A percentile compares a stretch with the other conserved stretches of the same genome.
These are phyloP conservation scores for Ophiostoma triangulosporum DNA, from an alignment of 2,329 filamentous ascomycete genomes.

Conservation along the genomic window DNA sequence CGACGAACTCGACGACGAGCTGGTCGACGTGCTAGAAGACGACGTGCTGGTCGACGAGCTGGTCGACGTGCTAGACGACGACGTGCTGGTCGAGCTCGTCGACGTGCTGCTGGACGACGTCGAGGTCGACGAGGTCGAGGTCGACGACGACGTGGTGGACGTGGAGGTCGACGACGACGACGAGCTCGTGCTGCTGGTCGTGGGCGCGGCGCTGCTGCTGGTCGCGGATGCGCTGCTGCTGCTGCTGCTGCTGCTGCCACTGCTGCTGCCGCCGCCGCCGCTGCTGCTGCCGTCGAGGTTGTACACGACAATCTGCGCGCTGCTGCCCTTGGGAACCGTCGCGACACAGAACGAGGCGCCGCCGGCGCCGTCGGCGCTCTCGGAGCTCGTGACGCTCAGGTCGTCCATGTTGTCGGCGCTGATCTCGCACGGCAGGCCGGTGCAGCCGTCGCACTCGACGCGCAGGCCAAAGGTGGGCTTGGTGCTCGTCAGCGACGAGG, in stretches of 20 bases:
- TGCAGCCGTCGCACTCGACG: slow-evolving; percentile 58
- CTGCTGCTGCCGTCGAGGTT: slow-evolving; percentile 26
- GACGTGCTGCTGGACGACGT: background rate
- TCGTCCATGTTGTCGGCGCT: slow-evolving; percentile 43
- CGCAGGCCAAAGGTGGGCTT: slow-evolving; percentile 54
- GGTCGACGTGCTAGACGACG: slow-evolving; percentile 15
- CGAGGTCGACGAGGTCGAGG: background rate
- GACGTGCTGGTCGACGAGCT: slow-evolving; percentile 20
- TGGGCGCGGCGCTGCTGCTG: background rate
- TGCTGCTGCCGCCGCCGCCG: slow-evolving; percentile 16
- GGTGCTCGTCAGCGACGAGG: slow-evolving; percentile 37
- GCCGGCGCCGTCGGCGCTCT: slow-evolving; percentile 47
- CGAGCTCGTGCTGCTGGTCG: slow-evolving; percentile 7
- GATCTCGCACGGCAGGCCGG: slow-evolving; percentile 62
- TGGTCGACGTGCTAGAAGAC: slow-evolving; percentile 10
- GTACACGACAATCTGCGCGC: slow-evolving; percentile 54
- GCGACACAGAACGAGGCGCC: slow-evolving; percentile 62
- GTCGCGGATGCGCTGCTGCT: background rate
- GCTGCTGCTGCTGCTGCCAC: background rate
- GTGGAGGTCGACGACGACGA: slow-evolving; percentile 14
- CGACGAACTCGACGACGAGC: slow-evolving; percentile 15
- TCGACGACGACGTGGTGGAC: background rate
- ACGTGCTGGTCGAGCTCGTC: background rate
- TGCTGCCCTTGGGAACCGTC: slow-evolving; percentile 52
- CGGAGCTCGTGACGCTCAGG: slow-evolving; percentile 44